Evolutionary conservation across 2,329 filamentous ascomycete genomes (phyloP).

Genomic region (Sporothrix brasiliensis): DNA sequence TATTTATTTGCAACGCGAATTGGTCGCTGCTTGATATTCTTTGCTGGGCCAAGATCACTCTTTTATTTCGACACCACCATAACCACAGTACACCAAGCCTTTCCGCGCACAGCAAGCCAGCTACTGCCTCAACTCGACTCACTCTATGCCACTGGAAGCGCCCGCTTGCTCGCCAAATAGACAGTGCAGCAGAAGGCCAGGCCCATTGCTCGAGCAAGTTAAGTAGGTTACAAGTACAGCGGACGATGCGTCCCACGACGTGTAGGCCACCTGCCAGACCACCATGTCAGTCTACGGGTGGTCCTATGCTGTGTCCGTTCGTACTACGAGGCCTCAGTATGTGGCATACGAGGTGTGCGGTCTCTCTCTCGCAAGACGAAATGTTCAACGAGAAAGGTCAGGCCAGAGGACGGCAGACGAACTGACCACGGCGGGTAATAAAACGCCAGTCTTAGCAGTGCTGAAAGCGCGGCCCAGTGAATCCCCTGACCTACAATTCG

Average conservation of each 20-base stretch:
- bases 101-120: neutral
- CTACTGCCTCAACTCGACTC: neutral
- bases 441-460: neutral
- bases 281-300: neutral
- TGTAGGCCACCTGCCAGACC: conserved; percentile 15
- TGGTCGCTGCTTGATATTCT: neutral
- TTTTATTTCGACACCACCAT: neutral
- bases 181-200: neutral
- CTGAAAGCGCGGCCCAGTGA: neutral
- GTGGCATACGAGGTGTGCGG: neutral
- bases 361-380: neutral
- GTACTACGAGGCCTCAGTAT: neutral
- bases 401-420: neutral
- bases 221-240: neutral
- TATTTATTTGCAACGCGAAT: neutral
- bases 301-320: neutral
- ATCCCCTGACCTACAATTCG: neutral
- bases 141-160: conserved; percentile 1
- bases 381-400: neutral
- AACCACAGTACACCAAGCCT: neutral
- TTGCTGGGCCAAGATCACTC: neutral
- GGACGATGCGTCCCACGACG: neutral
- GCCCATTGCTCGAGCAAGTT: neutral
- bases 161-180: neutral
- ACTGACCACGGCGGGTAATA: neutral